Base-by-base conservation (phyloP, 257 asterid species). In the Solanum tarijense region DNA sequence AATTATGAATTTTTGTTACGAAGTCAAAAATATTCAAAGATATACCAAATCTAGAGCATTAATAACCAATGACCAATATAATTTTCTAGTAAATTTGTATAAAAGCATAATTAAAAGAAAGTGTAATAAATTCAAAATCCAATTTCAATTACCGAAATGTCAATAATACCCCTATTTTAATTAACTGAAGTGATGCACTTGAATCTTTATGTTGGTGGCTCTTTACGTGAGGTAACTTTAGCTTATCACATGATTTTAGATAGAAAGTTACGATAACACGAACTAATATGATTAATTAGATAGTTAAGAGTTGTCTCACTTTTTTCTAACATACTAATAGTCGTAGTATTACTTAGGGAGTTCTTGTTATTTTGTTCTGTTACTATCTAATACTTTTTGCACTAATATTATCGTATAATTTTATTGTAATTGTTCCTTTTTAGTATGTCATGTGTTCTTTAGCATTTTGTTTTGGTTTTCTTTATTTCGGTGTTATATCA, bases 221-320 rank as follows among this genome's bases (percentile, higher is more conserved):
- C 60, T 48, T 48, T 48, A 48, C 7, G 11, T 62, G 13, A 9
- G 0, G 7, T 1, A 60, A 23, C 3, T 23, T 23, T 9, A 62
- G 14, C 12, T 62, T 60, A 23, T 4, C n/a, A 9, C 7, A 23
- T 23, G 13, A 60, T 23, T 4, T 60, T 60, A 65, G 6, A 65
- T 65, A 65, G 4, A 11, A 65, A 5, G 8, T 11, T n/a, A n/a
- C 1, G 1, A 25, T 2, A 18, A 31, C 3, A 29, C 0, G 1
- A 29, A 31, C 3, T 69, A 69, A 0, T 8, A 29, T 1, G 11
- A 3, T 1, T 68, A 68, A 16, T 29, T 68, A 68, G 20, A 1
- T 14, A 29, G 23, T 65, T 65, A 1, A 25, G 18, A 65, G 36
- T 68, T 5, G 5, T 12, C 5, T 27, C 21, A 12, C 5, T 68